phyloP scores from a whole-genome alignment of 1,284 basidiomycete species.

The Stygiomarasmius scandens region DNA sequence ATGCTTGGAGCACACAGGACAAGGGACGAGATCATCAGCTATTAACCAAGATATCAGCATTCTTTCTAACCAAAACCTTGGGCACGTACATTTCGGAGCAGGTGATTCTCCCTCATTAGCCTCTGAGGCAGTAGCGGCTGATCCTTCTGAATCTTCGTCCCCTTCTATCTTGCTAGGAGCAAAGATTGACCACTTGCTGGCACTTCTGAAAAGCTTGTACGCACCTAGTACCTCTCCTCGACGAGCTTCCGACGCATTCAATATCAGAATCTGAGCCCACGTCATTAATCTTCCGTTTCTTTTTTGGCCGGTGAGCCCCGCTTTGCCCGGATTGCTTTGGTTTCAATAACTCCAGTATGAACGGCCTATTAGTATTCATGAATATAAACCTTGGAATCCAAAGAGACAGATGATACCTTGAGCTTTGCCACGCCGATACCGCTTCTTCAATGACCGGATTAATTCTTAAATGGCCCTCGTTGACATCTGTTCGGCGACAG shows the following conservation, averaged over 20 bases:
- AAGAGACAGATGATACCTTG: conserved; percentile 52
- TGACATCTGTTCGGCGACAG: conserved; percentile 54
- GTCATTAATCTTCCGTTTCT: conserved; percentile 21
- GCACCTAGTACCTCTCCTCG: not conserved
- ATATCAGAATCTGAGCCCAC: conserved; percentile 18
- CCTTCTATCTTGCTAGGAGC: too few species aligned
- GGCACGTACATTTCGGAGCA: not conserved
- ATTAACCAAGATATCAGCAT: conserved; percentile 6
- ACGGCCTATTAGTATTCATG: conserved; percentile 34
- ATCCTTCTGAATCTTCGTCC: not conserved
- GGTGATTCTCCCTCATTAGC: too few species aligned
- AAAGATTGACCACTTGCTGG: not conserved
- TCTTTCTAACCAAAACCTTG: not conserved
- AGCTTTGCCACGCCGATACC: conserved; percentile 61
- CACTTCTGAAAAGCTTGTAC: not conserved
- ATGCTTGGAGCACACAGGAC: conserved; percentile 56
- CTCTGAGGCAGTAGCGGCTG: not conserved
- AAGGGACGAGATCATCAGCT: conserved; percentile 28
- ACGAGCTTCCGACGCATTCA: conserved; percentile 1
- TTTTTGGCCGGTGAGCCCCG: conserved; percentile 7
- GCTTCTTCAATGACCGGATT: conserved; percentile 64
- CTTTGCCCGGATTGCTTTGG: conserved; percentile 20
- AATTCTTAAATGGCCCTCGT: conserved; percentile 60
- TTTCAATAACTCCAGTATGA: conserved; percentile 42
- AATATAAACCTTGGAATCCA: not conserved